Evolutionary conservation across 23 red algal species (phyloP), one percentile per base, ranked within the genome.

Genomic region (Gracilaria caudata): DNA sequence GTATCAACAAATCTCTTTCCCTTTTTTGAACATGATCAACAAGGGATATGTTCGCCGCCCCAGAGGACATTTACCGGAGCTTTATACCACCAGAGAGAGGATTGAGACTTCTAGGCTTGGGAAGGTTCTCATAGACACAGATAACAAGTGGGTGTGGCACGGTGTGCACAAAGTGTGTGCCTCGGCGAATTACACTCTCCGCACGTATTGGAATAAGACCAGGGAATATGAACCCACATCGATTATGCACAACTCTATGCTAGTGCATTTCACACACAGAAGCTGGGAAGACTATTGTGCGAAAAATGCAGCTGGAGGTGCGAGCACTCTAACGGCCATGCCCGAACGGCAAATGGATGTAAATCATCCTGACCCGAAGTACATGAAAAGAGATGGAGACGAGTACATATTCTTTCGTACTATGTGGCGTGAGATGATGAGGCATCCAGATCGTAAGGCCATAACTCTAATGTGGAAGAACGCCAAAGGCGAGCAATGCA

Each of bases 191-290:
- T 66, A 66, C 30, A 26, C 61, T 17, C 5, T 35, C 32, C 65
- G 64, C 12, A 75, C 39, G 24, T 70, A 87, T 36, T 87, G 83
- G 83, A 87, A 81, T 65, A 57, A 26, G 23, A 79, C 57, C n/a
- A 28, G 23, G 13, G 72, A 79, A 35, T 64, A 59, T 61, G 54
- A 90, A 45, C 76, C 73, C 35, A 71, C 58, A 21, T 77, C 77
- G 29, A 34, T 71, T 23, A 49, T 30, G 76, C 58, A 91, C 37
- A 68, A 63, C 54, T 60, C 59, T n/a, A 72, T 81, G 39, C 53
- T 90, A 14, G 78, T 91, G 75, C 87, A 91, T 61, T 91, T 82
- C 60, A 91, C 59, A 23, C 38, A 68, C 28, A 81, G 79, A 46
- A 82, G 77, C 40, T 91, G 87, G 87, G 74, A 81, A 35, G 87